These are phyloP conservation scores for Eugenia klotzschiana DNA, from an alignment of 441 rosid genomes.

Conservation along the genomic window DNA sequence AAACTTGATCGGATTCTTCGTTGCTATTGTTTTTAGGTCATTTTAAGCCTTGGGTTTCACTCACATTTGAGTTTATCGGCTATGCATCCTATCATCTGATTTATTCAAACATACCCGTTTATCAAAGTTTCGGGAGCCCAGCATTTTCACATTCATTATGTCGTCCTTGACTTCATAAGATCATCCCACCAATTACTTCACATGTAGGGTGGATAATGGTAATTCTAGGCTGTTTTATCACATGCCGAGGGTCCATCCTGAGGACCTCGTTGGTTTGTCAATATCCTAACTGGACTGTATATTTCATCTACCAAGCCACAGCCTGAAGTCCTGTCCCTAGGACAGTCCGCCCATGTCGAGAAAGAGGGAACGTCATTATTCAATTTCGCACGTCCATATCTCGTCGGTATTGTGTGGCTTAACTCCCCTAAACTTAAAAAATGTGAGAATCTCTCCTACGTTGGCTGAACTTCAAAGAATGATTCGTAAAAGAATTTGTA, in stretches of 20 bases:
- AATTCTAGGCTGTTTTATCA: not conserved
- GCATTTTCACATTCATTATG: not conserved
- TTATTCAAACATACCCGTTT: not conserved
- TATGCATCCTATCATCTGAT: not conserved
- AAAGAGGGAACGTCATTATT: not conserved
- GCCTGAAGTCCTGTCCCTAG: too few species aligned
- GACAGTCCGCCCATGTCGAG: not conserved
- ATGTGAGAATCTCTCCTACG: too few species aligned
- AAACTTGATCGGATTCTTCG: not conserved
- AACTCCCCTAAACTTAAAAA: too few species aligned
- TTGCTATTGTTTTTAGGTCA: not conserved
- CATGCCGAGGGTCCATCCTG: not conserved
- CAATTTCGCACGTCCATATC: not conserved
- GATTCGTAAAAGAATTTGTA: not conserved
- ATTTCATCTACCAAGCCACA: accelerated
- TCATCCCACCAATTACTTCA: not conserved
- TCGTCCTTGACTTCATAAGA: not conserved
- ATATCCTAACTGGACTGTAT: not conserved
- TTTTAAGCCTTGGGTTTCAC: not conserved
- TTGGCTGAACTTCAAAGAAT: not conserved
- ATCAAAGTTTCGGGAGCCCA: not conserved
- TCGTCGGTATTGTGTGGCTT: not conserved
- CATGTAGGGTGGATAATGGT: not conserved
- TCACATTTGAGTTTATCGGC: not conserved
- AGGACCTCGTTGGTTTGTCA: not conserved